Conservation (phyloP, 2,329 filamentous ascomycete species). For the Meredithiella fracta region DNA sequence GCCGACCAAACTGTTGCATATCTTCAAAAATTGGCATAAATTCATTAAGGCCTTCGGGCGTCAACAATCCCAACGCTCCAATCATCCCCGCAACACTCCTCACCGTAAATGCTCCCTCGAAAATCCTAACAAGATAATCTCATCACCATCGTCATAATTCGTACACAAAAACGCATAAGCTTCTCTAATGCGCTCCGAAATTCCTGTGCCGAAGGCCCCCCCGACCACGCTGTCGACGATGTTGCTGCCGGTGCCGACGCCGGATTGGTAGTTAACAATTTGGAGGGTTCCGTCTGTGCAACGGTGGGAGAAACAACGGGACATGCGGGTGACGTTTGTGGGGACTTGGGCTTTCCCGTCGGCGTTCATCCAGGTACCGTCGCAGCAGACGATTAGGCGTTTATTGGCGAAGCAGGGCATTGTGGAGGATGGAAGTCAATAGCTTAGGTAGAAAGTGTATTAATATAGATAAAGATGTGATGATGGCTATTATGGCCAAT, state of each 20-base stretch:
- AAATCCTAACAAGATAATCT: constrained; percentile 40
- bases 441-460: neutral
- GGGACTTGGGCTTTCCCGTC: constrained; percentile 34
- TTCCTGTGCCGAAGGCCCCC: constrained; percentile 38
- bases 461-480: neutral
- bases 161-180: constrained; percentile 46
- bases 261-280: constrained; percentile 44
- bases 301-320: constrained; percentile 35
- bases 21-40: constrained; percentile 42
- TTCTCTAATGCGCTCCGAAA: constrained; percentile 41
- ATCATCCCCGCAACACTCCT: constrained; percentile 40
- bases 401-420: constrained; percentile 19
- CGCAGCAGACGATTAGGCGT: constrained; percentile 35
- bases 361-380: constrained; percentile 38
- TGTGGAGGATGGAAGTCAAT: neutral
- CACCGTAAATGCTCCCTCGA: constrained; percentile 43
- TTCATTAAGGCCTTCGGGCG: constrained; percentile 34
- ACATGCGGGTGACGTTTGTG: constrained; percentile 45
- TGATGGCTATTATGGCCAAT: too few species aligned
- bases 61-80: constrained; percentile 33
- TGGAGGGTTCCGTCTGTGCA: constrained; percentile 37
- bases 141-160: constrained; percentile 42
- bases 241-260: constrained; percentile 38
- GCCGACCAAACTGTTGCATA: constrained; percentile 35
- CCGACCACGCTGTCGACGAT: constrained; percentile 34